Evolutionary conservation across 495 filamentous ascomycete species (phyloP), one percentile per base, ranked within the genome.

Genomic region (Margaritispora aquatica): DNA sequence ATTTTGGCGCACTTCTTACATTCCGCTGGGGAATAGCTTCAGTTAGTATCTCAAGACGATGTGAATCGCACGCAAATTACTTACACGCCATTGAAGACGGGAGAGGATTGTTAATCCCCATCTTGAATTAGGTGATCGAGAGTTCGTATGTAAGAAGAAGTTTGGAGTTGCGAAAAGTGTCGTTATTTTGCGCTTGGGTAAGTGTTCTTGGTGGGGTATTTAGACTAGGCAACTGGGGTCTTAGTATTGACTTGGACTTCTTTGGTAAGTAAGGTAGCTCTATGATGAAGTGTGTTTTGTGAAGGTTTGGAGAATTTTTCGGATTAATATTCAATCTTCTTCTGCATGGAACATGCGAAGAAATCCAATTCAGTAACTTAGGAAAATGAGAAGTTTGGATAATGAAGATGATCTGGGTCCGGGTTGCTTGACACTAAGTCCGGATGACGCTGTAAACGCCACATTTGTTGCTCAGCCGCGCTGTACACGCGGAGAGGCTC

Each of bases 1-100:
- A 97, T 97, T 76, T 94, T 96, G 59, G 86, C 88, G 63, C 86
- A 89, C 73, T 95, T 95, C 72, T 85, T 90, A 75, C 91, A 95
- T 74, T 96, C 91, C 72, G 85, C 87, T 90, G 68, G 67, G 51
- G n/a, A 38, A 49, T 10, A 31, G 57, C 58, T 9, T 58, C 41
- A 54, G 50, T 20, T 44, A 19, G 31, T 17, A 53, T 7, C 50
- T n/a, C 50, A 15, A 57, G 19, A 27, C 36, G 11, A 11, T 15
- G 21, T 9, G 44, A 29, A 26, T 41, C 23, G 0, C 13, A 29
- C 20, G 21, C 26, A 26, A 51, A 74, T 60, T 17, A 44, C 80
- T 75, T 76, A 83, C 80, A 82, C 63, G 76, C 76, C 74, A 83
- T 73, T 61, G 77, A 80, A 66, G 78, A 80, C 68, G 80, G 80